Base-by-base conservation (phyloP, 1,139 yeast species). In the Kodamaea ohmeri region DNA sequence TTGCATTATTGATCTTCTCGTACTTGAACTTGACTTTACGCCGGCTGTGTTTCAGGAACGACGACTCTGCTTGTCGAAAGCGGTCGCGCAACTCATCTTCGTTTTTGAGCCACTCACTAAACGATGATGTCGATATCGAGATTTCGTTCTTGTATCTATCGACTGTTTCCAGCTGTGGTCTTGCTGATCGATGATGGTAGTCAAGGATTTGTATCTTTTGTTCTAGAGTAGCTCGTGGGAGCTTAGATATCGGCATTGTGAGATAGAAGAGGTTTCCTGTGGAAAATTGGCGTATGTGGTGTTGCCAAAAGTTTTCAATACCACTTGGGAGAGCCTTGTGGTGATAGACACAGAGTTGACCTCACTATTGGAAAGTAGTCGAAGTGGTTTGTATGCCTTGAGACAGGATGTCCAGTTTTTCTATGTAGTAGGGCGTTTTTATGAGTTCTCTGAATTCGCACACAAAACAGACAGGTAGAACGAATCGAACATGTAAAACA, bases 101-200 rank as follows among this genome's bases (percentile, higher is more conserved):
- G 41, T 70, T 64, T 52, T 76, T 76, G 25, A 78, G 51, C 83
- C 84, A 78, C 52, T 77, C 83, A 49, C 78, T 71, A 44, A 78
- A 70, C 6, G 78, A 71, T 17, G 80, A 74, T 0, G 83, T 76
- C 12, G 80, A 73, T 12, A 78, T 76, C 14, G 80, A 67, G 32
- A 73, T 64, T 41, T 65, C 65, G 37, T 71, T 60, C 45, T 67
- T 71, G 55, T 68, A 78, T 34, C 65, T 55, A 36, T 76, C 77
- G 16, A 78, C 83, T 0, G 80, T 75, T 47, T 73, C 80, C 63
- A 72, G 75, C 50, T 78, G 83, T 3, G 81, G 78, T 37, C 74
- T 54, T 37, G 68, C 66, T 11, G 75, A 65, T 29, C 56, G 58
- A 47, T 73, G 81, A 46, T 61, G 74, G 49, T 61, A 68, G 52